Percentiles rank a stretch among this genome's conserved stretches.
Conservation (phyloP, 2,329 filamentous ascomycete genomes). For the Xylariaceae sp. region DNA sequence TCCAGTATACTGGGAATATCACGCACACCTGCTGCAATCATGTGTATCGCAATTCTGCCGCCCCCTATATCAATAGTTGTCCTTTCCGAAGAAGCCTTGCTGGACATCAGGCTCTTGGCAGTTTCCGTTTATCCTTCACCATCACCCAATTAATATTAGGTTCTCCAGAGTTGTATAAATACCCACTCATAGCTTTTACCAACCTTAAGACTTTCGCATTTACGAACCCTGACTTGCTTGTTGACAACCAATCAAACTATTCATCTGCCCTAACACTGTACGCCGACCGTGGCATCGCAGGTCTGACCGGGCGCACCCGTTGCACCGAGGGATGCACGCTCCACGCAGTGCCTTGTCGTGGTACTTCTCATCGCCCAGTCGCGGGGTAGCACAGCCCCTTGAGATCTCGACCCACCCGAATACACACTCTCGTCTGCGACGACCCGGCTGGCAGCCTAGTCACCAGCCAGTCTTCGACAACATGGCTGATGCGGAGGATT, state of each 20-base stretch:
- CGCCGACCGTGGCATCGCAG: slow-evolving; percentile 19
- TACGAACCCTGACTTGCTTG: slow-evolving; percentile 12
- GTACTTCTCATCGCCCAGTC: slow-evolving; percentile 12
- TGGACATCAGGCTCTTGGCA: slow-evolving; percentile 3
- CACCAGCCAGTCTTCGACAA: slow-evolving; percentile 16
- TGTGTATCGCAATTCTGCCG: slow-evolving; percentile 7
- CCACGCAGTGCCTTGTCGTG: slow-evolving; percentile 20
- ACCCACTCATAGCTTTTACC: not conserved
- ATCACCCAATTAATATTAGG: not conserved
- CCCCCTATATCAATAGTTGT: not conserved
- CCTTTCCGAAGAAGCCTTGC: slow-evolving; percentile 4
- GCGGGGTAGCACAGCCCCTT: slow-evolving; percentile 14
- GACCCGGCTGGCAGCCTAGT: slow-evolving; percentile 5
- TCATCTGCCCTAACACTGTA: slow-evolving; percentile 15
- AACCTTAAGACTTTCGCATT: slow-evolving; percentile 11
- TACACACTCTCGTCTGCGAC: not conserved
- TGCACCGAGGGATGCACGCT: slow-evolving; percentile 25
- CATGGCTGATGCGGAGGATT: slow-evolving; percentile 26
- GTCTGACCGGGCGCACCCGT: slow-evolving; percentile 6
- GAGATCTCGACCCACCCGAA: slow-evolving; percentile 6
- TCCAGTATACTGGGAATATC: not conserved
- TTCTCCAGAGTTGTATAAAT: not conserved
- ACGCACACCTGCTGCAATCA: slow-evolving; percentile 7
- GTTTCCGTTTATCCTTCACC: not conserved
- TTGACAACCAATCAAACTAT: slow-evolving; percentile 23